A percentile compares a stretch with the other conserved stretches of the same genome.
Evolutionary conservation across 108 stramenopile genomes (phyloP).

Genomic region (Cyclotella sp.): DNA sequence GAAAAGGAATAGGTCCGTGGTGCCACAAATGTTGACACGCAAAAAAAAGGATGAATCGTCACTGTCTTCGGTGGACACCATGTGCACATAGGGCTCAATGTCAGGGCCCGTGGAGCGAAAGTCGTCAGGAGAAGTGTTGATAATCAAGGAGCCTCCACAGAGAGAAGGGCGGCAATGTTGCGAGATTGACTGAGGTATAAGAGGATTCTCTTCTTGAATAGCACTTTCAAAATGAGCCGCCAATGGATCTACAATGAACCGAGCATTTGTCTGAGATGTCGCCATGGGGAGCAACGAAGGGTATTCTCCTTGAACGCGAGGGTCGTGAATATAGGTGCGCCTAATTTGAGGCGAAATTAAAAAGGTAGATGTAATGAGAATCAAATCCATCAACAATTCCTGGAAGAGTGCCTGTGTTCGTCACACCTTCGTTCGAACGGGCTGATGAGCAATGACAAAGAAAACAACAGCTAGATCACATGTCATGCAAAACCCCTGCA

Average conservation of each 20-base stretch:
- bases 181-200: slow-evolving; percentile 45
- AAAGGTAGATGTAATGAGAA: too few relatives aligned
- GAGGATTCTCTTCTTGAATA: slow-evolving; percentile 39
- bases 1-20: too few relatives aligned
- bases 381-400: background rate
- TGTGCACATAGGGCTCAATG: slow-evolving; percentile 41
- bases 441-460: background rate
- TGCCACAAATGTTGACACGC: too few relatives aligned
- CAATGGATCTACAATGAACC: slow-evolving; percentile 32
- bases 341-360: background rate
- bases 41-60: too few relatives aligned
- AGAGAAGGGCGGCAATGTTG: slow-evolving; percentile 51
- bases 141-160: slow-evolving; percentile 24
- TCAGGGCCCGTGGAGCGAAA: slow-evolving; percentile 27
- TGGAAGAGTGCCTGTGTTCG: background rate
- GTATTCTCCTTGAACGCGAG: slow-evolving; percentile 27
- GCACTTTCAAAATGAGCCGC: slow-evolving; percentile 28
- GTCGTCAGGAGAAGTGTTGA: slow-evolving; percentile 35
- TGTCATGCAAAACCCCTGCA: too few relatives aligned
- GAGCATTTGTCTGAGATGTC: slow-evolving; percentile 37
- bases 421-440: slow-evolving; percentile 44
- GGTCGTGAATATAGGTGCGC: slow-evolving; percentile 41
- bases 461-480: background rate
- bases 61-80: slow-evolving; percentile 40
- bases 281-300: slow-evolving; percentile 41